Evolutionary conservation across 805 yeast species (phyloP), one percentile per base, ranked within the genome.

Genomic region (Candida alai): DNA sequence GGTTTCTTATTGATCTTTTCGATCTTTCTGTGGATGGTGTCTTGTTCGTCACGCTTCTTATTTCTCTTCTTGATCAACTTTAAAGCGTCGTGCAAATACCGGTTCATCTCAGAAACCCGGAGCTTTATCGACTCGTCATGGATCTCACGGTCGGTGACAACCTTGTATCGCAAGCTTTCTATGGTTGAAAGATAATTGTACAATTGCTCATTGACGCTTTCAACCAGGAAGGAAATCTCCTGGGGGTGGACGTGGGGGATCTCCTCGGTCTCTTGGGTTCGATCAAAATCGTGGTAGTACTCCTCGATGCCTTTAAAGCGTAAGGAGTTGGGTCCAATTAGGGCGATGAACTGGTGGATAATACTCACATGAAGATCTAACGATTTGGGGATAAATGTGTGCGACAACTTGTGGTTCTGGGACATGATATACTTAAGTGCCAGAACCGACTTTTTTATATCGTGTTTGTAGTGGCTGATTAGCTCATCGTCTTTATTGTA

Each of bases 11-110:
- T 47, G 13, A 68, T 28, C 37, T 70, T 67, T 14, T 67, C 68
- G 2, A 69, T 52, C 19, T 61, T 52, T 32, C 52, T 52, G 24
- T 58, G 57, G 24, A 56, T 44, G 45, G 63, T 66, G 31, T 64
- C 69, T 31, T 54, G 62, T 30, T 67, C 68, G 11, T 51, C 53
- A 39, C 69, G 65, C 50, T 68, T 67, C 35, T 64, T 67, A 37
- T 60, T 59, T 32, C 79, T 52, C 39, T 69, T 69, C 13, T 62
- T 62, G 13, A 74, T 56, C 32, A 73, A 44, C 42, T 65, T 66
- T 37, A 62, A 46, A 1, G 62, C 47, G 7, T 55, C 56, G 22
- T 61, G 56, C 33, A 74, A 43, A 31, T 61, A 55, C 3, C 44
- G 47, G 18, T 51, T 49, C 71, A 73, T 65, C 25, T 60, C 70